These are phyloP conservation scores for Dillenia suffruticosa DNA, from an alignment of 164 flowering plant genomes.

Conservation along the genomic window DNA sequence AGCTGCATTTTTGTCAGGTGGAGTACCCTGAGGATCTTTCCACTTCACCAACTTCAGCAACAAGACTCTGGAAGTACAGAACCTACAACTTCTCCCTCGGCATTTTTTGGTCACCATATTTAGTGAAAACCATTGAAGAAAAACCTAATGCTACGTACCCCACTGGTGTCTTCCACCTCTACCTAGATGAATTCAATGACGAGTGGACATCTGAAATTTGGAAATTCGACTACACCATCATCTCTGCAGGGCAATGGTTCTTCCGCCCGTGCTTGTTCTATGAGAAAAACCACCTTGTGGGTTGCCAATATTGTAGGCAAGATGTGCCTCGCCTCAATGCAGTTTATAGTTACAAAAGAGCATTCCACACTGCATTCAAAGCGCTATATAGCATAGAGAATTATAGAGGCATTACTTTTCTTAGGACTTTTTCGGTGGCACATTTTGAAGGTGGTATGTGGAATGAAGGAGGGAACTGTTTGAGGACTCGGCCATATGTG, in stretches of 20 bases:
- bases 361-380: conserved; percentile 21
- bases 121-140: conserved; percentile 11
- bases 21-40: conserved; percentile 16
- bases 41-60: conserved; percentile 5
- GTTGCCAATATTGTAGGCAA: conserved; percentile 47
- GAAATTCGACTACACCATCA: conserved; percentile 12
- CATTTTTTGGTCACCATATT: conserved; percentile 56
- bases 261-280: conserved; percentile 8
- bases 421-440: conserved; percentile 47
- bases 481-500: conserved; percentile 41
- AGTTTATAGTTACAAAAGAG: conserved; percentile 32
- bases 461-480: conserved; percentile 70
- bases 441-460: conserved; percentile 66
- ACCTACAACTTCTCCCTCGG: conserved; percentile 53
- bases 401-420: conserved; percentile 21
- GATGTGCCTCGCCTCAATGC: conserved; percentile 39
- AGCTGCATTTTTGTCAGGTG: conserved; percentile 10
- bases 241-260: conserved; percentile 27
- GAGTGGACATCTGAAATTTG: conserved; percentile 26
- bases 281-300: conserved; percentile 12
- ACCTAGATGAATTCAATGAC: conserved; percentile 39
- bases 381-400: conserved; percentile 4
- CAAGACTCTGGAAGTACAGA: conserved; percentile 32
- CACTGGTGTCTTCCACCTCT: conserved; percentile 24
- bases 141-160: background rate